These are phyloP conservation scores for Roridomyces roridus DNA, from an alignment of 768 basidiomycete genomes.

Conservation along the genomic window DNA sequence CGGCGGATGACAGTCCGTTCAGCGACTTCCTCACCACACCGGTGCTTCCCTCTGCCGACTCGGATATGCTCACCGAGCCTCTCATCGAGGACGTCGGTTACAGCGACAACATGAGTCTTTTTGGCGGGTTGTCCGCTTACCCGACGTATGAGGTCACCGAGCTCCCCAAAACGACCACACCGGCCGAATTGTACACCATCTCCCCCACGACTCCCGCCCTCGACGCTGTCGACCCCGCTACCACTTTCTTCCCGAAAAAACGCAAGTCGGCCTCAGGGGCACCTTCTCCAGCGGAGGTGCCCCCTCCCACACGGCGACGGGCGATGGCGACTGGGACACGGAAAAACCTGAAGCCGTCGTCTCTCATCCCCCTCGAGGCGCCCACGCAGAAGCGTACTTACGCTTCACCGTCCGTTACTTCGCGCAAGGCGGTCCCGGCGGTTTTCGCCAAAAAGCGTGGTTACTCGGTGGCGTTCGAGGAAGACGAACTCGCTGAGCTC, in stretches of 20 bases:
- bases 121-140: conserved; percentile 15
- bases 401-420: conserved; percentile 23
- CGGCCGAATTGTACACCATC: conserved; percentile 15
- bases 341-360: conserved; percentile 55
- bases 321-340: conserved; percentile 50
- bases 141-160: conserved; percentile 10
- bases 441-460: conserved; percentile 52
- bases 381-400: conserved; percentile 29
- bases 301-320: conserved; percentile 1
- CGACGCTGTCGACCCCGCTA: conserved; percentile 15
- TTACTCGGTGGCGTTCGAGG: conserved; percentile 42
- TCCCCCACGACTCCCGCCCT: conserved; percentile 15
- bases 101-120: conserved; percentile 17
- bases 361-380: conserved; percentile 41
- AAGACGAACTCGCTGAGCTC: conserved; percentile 42
- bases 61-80: conserved; percentile 20
- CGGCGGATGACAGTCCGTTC: conserved; percentile 23
- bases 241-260: conserved; percentile 17
- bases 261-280: background rate
- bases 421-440: conserved; percentile 25
- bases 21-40: conserved; percentile 25
- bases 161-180: conserved; percentile 10
- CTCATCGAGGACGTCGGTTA: conserved; percentile 21
- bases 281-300: background rate
- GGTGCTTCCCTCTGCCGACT: conserved; percentile 11